These are phyloP conservation scores for Casuarina cunninghamiana DNA, from an alignment of 306 rosid species.

Conservation along the genomic window DNA sequence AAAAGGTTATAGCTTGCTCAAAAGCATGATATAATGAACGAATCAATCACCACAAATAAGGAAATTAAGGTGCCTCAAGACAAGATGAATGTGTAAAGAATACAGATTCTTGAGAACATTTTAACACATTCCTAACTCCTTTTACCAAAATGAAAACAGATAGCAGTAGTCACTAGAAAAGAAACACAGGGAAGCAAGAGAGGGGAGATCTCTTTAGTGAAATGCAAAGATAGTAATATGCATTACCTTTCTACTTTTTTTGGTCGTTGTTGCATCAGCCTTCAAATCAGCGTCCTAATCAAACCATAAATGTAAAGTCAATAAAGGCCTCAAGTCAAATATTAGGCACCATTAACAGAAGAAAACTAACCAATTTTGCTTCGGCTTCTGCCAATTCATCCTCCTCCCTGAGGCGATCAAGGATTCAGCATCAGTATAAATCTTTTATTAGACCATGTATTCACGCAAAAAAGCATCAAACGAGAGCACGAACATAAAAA, in stretches of 20 bases:
- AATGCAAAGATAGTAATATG: not conserved
- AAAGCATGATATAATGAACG: not conserved
- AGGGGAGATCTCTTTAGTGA: constrained; percentile 8
- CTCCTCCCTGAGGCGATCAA: constrained; percentile 56
- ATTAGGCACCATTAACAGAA: constrained; percentile 11
- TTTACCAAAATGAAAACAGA: not conserved
- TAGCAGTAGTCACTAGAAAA: not conserved
- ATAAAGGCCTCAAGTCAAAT: constrained; percentile 19
- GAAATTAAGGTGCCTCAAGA: not conserved
- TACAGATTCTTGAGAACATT: not conserved
- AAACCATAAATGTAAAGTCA: constrained; percentile 31
- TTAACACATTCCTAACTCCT: not conserved
- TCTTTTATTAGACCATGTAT: not conserved
- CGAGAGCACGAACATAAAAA: constrained; percentile 5
- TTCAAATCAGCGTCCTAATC: constrained; percentile 60
- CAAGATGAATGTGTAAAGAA: not conserved
- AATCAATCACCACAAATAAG: not conserved
- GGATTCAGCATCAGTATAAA: constrained; percentile 16
- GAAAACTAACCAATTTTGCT: constrained; percentile 70
- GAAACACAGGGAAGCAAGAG: constrained; percentile 1
- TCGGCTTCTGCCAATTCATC: constrained; percentile 96
- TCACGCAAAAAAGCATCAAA: constrained; percentile 18
- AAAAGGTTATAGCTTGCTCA: not conserved
- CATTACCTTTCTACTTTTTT: constrained; percentile 62
- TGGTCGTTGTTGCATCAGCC: constrained; percentile 46